These are phyloP conservation scores for Claviceps monticola DNA, from an alignment of 2,329 filamentous ascomycete species.

Conservation along the genomic window DNA sequence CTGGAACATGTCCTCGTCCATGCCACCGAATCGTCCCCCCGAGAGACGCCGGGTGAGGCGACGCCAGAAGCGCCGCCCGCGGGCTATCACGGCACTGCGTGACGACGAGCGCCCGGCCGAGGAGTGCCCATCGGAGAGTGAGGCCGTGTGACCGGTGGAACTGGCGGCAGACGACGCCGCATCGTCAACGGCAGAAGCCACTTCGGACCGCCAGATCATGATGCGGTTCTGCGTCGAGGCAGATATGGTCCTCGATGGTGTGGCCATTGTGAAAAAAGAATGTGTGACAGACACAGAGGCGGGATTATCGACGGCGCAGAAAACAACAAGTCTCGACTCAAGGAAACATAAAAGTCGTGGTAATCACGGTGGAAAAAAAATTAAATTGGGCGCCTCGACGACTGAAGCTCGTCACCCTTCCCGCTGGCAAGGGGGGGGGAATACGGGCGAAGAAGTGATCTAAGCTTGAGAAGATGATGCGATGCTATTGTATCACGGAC, in stretches of 20 bases:
- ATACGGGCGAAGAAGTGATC: background rate
- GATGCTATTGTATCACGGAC: background rate
- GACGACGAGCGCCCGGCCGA: slow-evolving; percentile 1
- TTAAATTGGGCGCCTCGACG: no score
- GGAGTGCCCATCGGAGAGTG: slow-evolving; percentile 8
- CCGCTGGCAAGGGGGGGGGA: background rate
- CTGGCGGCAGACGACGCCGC: slow-evolving; percentile 12
- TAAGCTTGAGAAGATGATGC: background rate
- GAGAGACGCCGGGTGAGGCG: slow-evolving; percentile 12
- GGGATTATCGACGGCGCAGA: no score
- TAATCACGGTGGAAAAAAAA: no score
- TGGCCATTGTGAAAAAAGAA: background rate
- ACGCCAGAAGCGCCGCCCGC: slow-evolving; percentile 13
- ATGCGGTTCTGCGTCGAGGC: slow-evolving; percentile 21
- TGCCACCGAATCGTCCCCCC: slow-evolving; percentile 4
- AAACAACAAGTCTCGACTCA: background rate
- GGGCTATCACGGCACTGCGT: slow-evolving; percentile 1
- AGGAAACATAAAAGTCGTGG: background rate
- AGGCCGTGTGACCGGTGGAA: slow-evolving; percentile 10
- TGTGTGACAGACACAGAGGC: background rate
- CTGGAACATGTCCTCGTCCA: slow-evolving; percentile 4
- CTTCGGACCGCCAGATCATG: slow-evolving; percentile 36
- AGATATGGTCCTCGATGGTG: slow-evolving; percentile 1
- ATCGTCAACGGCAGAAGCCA: slow-evolving; percentile 23
- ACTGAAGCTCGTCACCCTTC: background rate